Conservation (phyloP, 1,284 basidiomycete species). For the Moesziomyces parantarcticus region DNA sequence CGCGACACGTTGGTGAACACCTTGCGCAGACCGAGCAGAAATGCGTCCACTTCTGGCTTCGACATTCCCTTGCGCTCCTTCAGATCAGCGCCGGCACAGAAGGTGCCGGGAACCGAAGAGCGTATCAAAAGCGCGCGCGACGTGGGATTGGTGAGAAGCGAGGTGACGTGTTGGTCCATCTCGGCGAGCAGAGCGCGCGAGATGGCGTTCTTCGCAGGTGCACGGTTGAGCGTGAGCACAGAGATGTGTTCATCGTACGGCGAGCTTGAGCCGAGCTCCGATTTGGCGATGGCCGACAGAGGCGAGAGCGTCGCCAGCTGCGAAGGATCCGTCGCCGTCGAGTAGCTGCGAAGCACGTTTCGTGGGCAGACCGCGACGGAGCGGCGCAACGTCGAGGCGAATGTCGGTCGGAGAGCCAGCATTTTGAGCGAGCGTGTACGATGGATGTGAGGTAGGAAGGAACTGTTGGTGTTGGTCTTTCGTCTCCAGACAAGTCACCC, state of each 20-base stretch:
- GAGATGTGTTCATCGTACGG: constrained; percentile 62
- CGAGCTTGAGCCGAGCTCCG: constrained; percentile 22
- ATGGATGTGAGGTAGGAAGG: neutral
- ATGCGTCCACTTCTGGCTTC: constrained; percentile 75
- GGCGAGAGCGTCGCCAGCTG: constrained; percentile 28
- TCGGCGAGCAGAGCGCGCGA: constrained; percentile 77
- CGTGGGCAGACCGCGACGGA: constrained; percentile 2
- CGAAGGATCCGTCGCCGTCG: constrained; percentile 21
- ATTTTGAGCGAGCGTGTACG: constrained; percentile 6
- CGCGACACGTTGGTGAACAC: constrained; percentile 80
- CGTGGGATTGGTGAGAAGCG: constrained; percentile 31
- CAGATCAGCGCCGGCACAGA: constrained; percentile 90
- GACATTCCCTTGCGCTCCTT: constrained; percentile 81
- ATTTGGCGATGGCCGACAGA: constrained; percentile 22
- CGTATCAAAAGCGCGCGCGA: constrained; percentile 48
- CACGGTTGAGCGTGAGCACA: constrained; percentile 76
- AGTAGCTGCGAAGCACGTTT: constrained; percentile 28
- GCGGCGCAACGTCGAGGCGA: constrained; percentile 6
- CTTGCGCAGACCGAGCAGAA: constrained; percentile 80
- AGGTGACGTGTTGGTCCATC: constrained; percentile 78
- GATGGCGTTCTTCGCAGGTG: constrained; percentile 88
- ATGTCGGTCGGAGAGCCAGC: constrained; percentile 13
- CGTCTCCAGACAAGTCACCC: neutral
- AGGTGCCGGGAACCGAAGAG: constrained; percentile 42
- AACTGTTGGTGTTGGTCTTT: neutral